Percentiles rank a stretch among this genome's conserved stretches.
Evolutionary conservation across 352 stramenopile species (phyloP).

Genomic region (Pythium chondricola): DNA sequence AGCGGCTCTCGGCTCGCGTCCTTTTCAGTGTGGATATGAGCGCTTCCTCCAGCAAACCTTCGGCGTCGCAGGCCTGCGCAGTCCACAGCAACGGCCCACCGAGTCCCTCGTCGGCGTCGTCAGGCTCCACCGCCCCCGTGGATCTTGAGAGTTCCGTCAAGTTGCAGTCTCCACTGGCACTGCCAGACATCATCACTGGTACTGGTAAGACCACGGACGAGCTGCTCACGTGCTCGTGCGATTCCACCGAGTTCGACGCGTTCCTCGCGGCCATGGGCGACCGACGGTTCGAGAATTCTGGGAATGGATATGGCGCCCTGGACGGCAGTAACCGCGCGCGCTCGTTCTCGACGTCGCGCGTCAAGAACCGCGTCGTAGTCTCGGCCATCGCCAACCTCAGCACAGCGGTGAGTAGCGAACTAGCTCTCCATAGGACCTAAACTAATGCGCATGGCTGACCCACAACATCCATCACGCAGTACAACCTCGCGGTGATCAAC

Average conservation of each 20-base stretch:
- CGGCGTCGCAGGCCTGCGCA: no score
- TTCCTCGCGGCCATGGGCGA: conserved; percentile 10
- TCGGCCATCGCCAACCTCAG: conserved; percentile 80
- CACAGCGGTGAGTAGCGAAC: conserved; percentile 40
- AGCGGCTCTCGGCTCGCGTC: no score
- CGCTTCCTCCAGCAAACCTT: no score
- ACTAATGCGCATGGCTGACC: background rate
- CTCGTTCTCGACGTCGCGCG: background rate
- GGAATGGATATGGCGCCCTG: conserved; percentile 6
- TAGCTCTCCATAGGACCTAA: background rate
- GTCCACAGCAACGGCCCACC: no score
- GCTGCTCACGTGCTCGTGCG: conserved; percentile 7
- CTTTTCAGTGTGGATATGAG: no score
- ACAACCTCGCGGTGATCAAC: conserved; percentile 75
- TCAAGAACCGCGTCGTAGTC: conserved; percentile 35
- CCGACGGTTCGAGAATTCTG: no score
- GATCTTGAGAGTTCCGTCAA: no score
- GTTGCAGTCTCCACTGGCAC: no score
- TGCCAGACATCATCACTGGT: no score
- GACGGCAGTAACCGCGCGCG: background rate
- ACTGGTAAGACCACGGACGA: conserved; percentile 5
- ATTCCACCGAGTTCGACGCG: conserved; percentile 12
- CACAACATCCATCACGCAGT: conserved; percentile 42
- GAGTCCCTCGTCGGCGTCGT: no score
- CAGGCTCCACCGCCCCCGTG: no score